Conservation (phyloP, 768 basidiomycete species). For the Collybia mongolica region DNA sequence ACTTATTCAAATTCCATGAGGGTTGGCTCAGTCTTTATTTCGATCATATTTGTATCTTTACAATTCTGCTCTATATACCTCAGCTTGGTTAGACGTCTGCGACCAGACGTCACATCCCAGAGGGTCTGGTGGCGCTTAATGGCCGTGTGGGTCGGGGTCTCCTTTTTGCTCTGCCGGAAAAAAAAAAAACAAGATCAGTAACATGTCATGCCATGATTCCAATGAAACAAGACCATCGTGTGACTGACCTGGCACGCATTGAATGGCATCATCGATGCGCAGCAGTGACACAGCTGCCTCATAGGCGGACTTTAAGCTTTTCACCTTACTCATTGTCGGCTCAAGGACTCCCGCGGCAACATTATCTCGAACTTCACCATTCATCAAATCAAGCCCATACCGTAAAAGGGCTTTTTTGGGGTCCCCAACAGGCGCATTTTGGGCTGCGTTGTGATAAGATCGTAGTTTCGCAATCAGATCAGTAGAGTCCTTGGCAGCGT, state of each 20-base stretch:
- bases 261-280: conserved; percentile 95
- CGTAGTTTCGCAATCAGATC: conserved; percentile 96
- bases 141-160: conserved; percentile 75
- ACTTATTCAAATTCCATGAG: background rate
- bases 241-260: conserved; percentile 78
- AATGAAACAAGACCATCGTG: background rate
- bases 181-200: conserved; percentile 16
- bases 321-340: conserved; percentile 96
- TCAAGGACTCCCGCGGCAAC: conserved; percentile 91
- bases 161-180: conserved; percentile 58
- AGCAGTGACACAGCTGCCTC: conserved; percentile 94
- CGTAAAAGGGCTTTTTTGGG: conserved; percentile 88
- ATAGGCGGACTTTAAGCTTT: conserved; percentile 94
- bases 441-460: conserved; percentile 95
- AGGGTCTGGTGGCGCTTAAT: conserved; percentile 35
- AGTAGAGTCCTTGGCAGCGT: conserved; percentile 98
- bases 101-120: background rate
- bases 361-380: conserved; percentile 95
- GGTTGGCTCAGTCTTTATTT: background rate
- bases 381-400: conserved; percentile 92
- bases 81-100: conserved; percentile 4
- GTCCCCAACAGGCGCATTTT: conserved; percentile 87
- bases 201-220: conserved; percentile 5
- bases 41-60: no score
- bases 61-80: no score